These are phyloP conservation scores for Chlorella variabilis DNA, from an alignment of 163 green algal genomes.

Conservation along the genomic window DNA sequence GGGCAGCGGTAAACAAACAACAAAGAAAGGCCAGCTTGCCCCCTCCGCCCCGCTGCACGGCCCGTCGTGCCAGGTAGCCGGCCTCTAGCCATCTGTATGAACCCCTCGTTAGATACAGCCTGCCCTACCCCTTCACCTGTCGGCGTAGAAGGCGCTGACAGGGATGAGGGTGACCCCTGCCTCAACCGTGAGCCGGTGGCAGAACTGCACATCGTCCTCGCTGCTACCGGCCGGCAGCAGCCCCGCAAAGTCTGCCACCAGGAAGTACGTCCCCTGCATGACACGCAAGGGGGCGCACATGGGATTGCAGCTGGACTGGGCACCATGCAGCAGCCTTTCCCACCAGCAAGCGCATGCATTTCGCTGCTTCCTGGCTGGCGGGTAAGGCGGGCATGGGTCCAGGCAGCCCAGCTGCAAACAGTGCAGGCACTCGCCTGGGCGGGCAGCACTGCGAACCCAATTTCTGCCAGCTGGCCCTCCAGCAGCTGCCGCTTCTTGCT, in stretches of 20 bases:
- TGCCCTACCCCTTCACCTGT: neutral
- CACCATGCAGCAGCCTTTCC: neutral
- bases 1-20: neutral
- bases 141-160: constrained; percentile 74
- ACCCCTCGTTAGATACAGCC: too few species aligned
- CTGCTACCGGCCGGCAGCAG: constrained; percentile 46
- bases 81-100: too few species aligned
- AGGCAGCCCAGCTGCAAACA: too few species aligned
- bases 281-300: neutral
- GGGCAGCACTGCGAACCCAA: constrained; percentile 63
- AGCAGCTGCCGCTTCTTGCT: constrained; percentile 63
- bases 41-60: too few species aligned
- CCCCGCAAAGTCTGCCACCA: constrained; percentile 76
- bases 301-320: neutral
- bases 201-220: constrained; percentile 76
- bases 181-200: constrained; percentile 72
- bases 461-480: constrained; percentile 46
- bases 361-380: too few species aligned
- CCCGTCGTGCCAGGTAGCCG: too few species aligned
- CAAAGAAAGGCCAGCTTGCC: too few species aligned
- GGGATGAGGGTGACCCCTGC: constrained; percentile 83
- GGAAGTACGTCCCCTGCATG: constrained; percentile 81
- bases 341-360: too few species aligned
- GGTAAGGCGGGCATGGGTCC: too few species aligned
- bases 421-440: neutral